Base-by-base conservation (phyloP, 2,329 filamentous ascomycete species). In the Iodosphaeria phyllophila region DNA sequence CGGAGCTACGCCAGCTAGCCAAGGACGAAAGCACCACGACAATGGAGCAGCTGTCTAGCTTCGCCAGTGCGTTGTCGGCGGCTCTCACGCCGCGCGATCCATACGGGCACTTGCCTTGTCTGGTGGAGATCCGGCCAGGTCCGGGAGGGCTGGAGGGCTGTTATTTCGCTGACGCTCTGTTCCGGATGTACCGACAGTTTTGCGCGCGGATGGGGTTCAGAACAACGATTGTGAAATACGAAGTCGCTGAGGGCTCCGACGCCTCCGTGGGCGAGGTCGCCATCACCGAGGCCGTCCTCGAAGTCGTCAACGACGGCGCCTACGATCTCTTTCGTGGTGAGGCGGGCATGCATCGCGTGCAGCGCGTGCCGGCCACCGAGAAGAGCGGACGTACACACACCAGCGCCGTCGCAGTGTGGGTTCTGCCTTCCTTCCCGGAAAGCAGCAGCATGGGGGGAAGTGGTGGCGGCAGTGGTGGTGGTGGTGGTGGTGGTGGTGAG, bases 341-440 rank as follows among this genome's bases (percentile, higher is more conserved):
- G 50, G 80, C 86, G 3, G 89, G 89, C 16, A 89, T 98, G 35
- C 89, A 98, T 47, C 70, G 89, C 15, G 89, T 98, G 0, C 89
- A 98, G 56, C 72, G 89, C 14, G 74, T 98, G 4, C 89, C 89
- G 2, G 74, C 74, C 8, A 98, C 89, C 1, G 89, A 98, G 47
- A 78, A 62, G 35, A 86, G 82, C 44, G 89, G 89, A 2, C 72
- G 89, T 15, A 89, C 82, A 10, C 89, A 98, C 48, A 98, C 89
- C 8, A 89, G 78, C 42, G 84, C 84, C 8, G 86, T 83, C 3
- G 82, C 78, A 5, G 79, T 98, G 1, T 77, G 92, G 63, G 83
- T 98, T 2, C 59, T 98, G 16, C 89, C 89, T 1, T 82, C 74
- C 24, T 74, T 95, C 28, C 71, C 78, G 0, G 61, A 69, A 13